Conservation (phyloP, 768 basidiomycete genomes). For the Russula sp. region DNA sequence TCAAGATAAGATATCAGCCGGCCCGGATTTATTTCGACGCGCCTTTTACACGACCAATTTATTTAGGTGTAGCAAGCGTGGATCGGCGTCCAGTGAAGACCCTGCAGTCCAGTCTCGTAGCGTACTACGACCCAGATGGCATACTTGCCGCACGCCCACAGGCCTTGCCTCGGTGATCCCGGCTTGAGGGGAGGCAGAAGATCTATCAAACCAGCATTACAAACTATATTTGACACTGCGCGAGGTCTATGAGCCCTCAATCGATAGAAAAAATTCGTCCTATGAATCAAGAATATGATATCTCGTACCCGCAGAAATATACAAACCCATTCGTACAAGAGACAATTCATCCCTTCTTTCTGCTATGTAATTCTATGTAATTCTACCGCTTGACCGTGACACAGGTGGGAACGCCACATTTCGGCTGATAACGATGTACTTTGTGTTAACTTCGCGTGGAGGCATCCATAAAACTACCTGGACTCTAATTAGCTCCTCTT, state of each 20-base stretch:
- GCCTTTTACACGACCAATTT: too few relatives aligned
- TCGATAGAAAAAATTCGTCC: not conserved
- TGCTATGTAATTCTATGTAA: not conserved
- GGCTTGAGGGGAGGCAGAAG: not conserved
- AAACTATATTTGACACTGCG: not conserved
- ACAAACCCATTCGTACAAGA: constrained; percentile 1
- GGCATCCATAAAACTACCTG: not conserved
- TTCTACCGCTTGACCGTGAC: constrained; percentile 1
- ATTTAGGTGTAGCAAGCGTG: too few relatives aligned
- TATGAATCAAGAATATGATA: not conserved
- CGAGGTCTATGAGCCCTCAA: not conserved
- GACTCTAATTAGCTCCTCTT: not conserved
- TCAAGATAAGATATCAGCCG: not conserved
- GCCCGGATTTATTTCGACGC: not conserved
- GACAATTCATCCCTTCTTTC: not conserved
- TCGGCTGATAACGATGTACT: not conserved
- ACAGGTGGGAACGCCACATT: not conserved
- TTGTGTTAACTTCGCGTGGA: too few relatives aligned
- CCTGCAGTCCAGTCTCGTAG: too few relatives aligned
- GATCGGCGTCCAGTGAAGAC: too few relatives aligned
- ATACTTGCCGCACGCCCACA: too few relatives aligned
- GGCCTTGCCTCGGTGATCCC: not conserved
- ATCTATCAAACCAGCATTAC: not conserved
- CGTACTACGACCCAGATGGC: too few relatives aligned
- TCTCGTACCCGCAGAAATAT: not conserved